Percentiles rank a stretch among this genome's conserved stretches.
These are phyloP conservation scores for Casuarina cunninghamiana DNA, from an alignment of 306 rosid species.

Conservation along the genomic window DNA sequence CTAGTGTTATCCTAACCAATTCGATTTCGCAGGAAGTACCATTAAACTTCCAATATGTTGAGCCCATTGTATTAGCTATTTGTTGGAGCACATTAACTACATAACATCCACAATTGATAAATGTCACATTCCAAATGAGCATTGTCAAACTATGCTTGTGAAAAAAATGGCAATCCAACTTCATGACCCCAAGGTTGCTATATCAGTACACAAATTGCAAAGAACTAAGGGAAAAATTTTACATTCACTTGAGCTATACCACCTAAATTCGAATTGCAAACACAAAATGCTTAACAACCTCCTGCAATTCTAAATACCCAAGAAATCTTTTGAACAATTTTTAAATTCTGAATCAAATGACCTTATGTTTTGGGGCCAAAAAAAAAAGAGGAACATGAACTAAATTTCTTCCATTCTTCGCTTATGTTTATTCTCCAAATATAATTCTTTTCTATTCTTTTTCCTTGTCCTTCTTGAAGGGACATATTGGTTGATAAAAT, in stretches of 20 bases:
- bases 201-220: background rate
- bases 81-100: slow-evolving; percentile 71
- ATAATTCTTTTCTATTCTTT: background rate
- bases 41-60: slow-evolving; percentile 69
- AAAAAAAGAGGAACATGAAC: background rate
- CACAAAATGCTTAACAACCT: too few relatives aligned
- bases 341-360: too few relatives aligned
- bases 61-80: slow-evolving; percentile 66
- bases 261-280: too few relatives aligned
- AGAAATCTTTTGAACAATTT: too few relatives aligned
- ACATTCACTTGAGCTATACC: too few relatives aligned
- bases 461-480: background rate
- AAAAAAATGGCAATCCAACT: background rate
- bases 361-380: too few relatives aligned
- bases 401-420: background rate
- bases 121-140: slow-evolving; percentile 16
- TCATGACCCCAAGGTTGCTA: background rate
- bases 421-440: background rate
- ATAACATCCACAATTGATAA: slow-evolving; percentile 24
- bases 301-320: too few relatives aligned
- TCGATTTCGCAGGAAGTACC: slow-evolving; percentile 48
- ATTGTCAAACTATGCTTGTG: background rate
- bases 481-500: background rate
- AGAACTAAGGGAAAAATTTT: background rate
- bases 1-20: too few relatives aligned